Evolutionary conservation across 495 filamentous ascomycete species (phyloP).

Genomic region (Patellaria atrata): DNA sequence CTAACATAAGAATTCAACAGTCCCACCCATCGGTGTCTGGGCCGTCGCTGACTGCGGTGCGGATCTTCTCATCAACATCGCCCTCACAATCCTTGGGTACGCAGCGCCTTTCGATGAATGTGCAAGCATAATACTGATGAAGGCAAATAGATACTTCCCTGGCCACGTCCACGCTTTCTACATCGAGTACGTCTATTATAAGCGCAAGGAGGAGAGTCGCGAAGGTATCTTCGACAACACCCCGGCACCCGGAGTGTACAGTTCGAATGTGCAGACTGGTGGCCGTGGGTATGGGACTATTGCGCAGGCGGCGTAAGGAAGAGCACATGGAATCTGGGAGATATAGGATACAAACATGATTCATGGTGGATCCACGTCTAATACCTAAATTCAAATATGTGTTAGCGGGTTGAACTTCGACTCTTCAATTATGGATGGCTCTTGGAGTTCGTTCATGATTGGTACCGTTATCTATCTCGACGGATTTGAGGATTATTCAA

Average conservation of each 20-base stretch:
- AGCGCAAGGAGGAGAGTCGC: constrained; percentile 44
- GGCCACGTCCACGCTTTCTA: constrained; percentile 89
- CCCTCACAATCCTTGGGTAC: constrained; percentile 46
- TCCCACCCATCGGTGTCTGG: constrained; percentile 50
- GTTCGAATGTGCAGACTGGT: constrained; percentile 59
- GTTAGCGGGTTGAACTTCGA: too few relatives aligned
- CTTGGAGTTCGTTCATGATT: too few relatives aligned
- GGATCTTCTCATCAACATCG: constrained; percentile 52
- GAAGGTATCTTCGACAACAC: constrained; percentile 33
- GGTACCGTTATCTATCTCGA: too few relatives aligned
- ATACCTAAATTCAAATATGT: too few relatives aligned
- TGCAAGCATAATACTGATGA: neutral
- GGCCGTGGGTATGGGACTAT: too few relatives aligned
- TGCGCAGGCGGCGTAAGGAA: too few relatives aligned
- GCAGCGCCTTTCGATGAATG: constrained; percentile 14
- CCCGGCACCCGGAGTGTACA: constrained; percentile 64
- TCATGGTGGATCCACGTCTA: too few relatives aligned
- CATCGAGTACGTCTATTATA: constrained; percentile 73
- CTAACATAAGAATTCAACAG: constrained; percentile 25
- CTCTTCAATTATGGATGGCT: too few relatives aligned
- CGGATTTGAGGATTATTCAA: too few relatives aligned
- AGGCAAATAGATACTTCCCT: constrained; percentile 46
- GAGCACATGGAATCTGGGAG: too few relatives aligned
- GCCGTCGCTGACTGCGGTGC: constrained; percentile 46
- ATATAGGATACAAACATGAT: too few relatives aligned